A percentile compares a stretch with the other conserved stretches of the same genome.
Evolutionary conservation across 495 filamentous ascomycete genomes (phyloP).

Genomic region (Penicillium dipodomyicola): DNA sequence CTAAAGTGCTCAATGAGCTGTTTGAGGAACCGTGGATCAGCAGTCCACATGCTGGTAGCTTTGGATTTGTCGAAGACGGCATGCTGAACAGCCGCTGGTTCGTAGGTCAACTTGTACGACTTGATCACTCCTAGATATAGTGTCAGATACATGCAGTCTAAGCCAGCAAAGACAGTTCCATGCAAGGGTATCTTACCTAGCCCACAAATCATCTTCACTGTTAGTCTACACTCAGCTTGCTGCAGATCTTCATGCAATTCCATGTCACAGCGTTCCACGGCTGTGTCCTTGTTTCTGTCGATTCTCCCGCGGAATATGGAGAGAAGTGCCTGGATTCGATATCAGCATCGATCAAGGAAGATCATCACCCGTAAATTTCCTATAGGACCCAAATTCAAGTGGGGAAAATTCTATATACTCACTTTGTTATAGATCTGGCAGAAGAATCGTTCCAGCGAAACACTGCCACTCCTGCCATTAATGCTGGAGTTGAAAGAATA

Average conservation of each 20-base stretch:
- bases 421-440: slow-evolving; percentile 74
- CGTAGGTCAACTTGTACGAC: slow-evolving; percentile 88
- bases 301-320: slow-evolving; percentile 70
- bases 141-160: slow-evolving; percentile 1
- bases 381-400: background rate
- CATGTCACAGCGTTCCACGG: slow-evolving; percentile 85
- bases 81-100: slow-evolving; percentile 75
- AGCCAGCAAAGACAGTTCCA: background rate
- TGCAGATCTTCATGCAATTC: slow-evolving; percentile 70
- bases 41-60: slow-evolving; percentile 74
- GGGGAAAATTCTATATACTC: background rate
- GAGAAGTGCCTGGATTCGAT: slow-evolving; percentile 56
- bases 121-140: slow-evolving; percentile 70
- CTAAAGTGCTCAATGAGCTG: slow-evolving; percentile 93
- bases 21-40: slow-evolving; percentile 68
- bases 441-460: slow-evolving; percentile 57
- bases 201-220: slow-evolving; percentile 78
- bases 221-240: slow-evolving; percentile 71
- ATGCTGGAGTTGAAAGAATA: slow-evolving; percentile 49
- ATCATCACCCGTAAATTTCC: background rate
- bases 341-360: background rate
- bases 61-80: slow-evolving; percentile 75
- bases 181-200: slow-evolving; percentile 61
- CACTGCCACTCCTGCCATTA: slow-evolving; percentile 17
- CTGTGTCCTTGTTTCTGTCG: slow-evolving; percentile 70